Conservation (phyloP, 2,329 filamentous ascomycete genomes). For the Leptographium wingfieldii region DNA sequence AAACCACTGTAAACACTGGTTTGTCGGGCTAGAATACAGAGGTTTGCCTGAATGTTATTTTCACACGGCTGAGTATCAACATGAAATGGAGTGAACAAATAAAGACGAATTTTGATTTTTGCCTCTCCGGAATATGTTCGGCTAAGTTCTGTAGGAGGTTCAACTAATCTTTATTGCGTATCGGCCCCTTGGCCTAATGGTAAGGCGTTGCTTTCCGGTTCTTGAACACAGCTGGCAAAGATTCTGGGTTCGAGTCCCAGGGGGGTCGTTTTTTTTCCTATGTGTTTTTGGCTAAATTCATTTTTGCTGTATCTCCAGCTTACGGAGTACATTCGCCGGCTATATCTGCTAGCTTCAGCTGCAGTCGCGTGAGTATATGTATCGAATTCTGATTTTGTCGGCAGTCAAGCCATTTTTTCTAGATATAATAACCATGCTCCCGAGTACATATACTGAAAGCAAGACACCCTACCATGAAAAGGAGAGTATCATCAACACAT, state of each 20-base stretch:
- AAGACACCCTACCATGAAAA: too few relatives aligned
- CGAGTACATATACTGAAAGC: too few relatives aligned
- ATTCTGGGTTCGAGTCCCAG: constrained; percentile 5
- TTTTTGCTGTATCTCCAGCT: neutral
- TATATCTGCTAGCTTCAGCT: neutral
- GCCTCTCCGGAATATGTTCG: neutral
- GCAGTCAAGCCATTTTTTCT: too few relatives aligned
- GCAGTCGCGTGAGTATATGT: too few relatives aligned
- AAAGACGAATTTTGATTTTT: neutral
- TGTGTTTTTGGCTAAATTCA: neutral
- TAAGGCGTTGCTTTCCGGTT: constrained; percentile 5
- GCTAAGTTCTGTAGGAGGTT: neutral
- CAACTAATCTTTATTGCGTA: neutral
- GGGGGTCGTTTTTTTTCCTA: constrained; percentile 1
- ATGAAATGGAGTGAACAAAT: neutral
- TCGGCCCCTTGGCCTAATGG: constrained; percentile 4
- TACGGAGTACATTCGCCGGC: too few relatives aligned
- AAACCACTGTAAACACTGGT: constrained; percentile 19
- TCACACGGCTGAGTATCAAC: neutral
- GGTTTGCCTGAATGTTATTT: neutral
- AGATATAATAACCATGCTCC: too few relatives aligned
- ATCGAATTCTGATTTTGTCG: too few relatives aligned
- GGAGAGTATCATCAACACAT: neutral
- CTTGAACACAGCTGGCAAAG: constrained; percentile 2
- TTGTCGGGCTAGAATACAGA: too few relatives aligned